Evolutionary conservation across 768 basidiomycete species (phyloP).

Genomic region (Russula lepida): DNA sequence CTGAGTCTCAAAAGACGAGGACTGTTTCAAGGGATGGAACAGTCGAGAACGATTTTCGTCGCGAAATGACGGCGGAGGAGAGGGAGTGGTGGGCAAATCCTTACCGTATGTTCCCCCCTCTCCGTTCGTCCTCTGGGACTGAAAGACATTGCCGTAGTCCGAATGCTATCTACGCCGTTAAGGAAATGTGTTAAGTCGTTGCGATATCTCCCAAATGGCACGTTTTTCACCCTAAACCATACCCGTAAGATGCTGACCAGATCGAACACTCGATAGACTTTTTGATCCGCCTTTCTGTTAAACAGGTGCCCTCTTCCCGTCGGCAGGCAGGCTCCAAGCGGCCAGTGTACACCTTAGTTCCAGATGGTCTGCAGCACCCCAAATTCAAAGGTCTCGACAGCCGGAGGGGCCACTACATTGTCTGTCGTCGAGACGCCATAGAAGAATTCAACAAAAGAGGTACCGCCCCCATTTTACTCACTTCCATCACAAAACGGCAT

Average conservation of each 20-base stretch:
- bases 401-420: slow-evolving; percentile 43
- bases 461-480: slow-evolving; percentile 16
- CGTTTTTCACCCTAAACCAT: neutral
- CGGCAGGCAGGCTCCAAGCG: slow-evolving; percentile 22
- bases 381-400: slow-evolving; percentile 43
- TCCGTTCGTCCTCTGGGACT: neutral
- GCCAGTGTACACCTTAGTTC: slow-evolving; percentile 30
- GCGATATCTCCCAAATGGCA: slow-evolving; percentile 51
- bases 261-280: slow-evolving; percentile 40
- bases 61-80: slow-evolving; percentile 58
- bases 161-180: slow-evolving; percentile 62
- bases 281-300: slow-evolving; percentile 49
- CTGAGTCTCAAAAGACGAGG: slow-evolving; percentile 24
- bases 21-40: slow-evolving; percentile 15
- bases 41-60: slow-evolving; percentile 25
- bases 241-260: neutral
- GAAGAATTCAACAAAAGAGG: slow-evolving; percentile 32
- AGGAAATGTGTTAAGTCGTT: slow-evolving; percentile 46
- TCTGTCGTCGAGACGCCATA: slow-evolving; percentile 51
- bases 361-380: slow-evolving; percentile 61
- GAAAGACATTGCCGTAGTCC: slow-evolving; percentile 34
- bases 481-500: neutral
- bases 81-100: slow-evolving; percentile 65
- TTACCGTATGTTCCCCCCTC: slow-evolving; percentile 44
- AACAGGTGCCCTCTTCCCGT: slow-evolving; percentile 34